Percentiles rank a stretch among this genome's conserved stretches.
These are phyloP conservation scores for Polytrichum formosum DNA, from an alignment of 225 moss, liverwort and hornwort species.

Conservation along the genomic window DNA sequence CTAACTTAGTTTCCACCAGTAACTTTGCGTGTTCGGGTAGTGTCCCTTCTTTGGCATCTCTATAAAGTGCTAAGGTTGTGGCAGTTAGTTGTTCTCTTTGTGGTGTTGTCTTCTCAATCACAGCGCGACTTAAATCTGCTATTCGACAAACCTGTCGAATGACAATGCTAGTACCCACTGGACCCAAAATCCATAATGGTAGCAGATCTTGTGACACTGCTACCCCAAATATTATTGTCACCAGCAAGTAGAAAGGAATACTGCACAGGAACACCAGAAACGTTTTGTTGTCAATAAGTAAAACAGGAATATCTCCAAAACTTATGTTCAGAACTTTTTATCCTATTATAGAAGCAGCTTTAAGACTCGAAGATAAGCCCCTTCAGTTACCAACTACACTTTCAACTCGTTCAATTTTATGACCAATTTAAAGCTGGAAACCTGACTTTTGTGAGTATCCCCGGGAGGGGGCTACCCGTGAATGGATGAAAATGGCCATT, in stretches of 20 bases:
- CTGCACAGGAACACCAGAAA: constrained; percentile 43
- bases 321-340: no score
- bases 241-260: constrained; percentile 54
- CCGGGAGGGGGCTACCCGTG: no score
- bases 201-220: constrained; percentile 63
- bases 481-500: no score
- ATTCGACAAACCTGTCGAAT: constrained; percentile 61
- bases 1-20: constrained; percentile 35
- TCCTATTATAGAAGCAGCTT: no score
- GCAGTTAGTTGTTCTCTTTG: constrained; percentile 37
- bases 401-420: no score
- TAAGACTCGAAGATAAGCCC: no score
- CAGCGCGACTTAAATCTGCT: constrained; percentile 29
- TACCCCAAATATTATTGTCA: constrained; percentile 57
- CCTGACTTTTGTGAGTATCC: no score
- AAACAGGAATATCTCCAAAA: no score
- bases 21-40: constrained; percentile 52
- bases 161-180: constrained; percentile 58
- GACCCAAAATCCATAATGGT: constrained; percentile 90
- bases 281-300: not conserved
- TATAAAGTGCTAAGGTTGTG: constrained; percentile 40
- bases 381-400: no score
- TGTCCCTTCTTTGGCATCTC: constrained; percentile 72
- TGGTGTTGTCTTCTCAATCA: constrained; percentile 40
- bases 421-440: no score